Conservation (phyloP, 2,329 filamentous ascomycete species). For the Microdochium paspali region DNA sequence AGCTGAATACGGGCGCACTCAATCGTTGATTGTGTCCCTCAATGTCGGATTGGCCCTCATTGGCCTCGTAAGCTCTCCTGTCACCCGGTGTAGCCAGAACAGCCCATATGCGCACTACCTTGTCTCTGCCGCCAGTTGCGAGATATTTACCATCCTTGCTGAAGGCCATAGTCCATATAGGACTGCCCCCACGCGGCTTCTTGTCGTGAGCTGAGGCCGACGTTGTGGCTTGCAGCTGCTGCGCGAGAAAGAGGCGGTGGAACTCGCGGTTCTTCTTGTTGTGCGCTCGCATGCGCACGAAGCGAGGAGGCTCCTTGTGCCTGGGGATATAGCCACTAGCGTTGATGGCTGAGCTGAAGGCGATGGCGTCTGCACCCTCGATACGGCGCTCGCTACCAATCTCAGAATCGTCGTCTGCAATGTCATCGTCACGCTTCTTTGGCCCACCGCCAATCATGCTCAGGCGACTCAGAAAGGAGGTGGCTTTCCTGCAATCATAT, state of each 20-base stretch:
- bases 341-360: slow-evolving; percentile 69
- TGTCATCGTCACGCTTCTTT: slow-evolving; percentile 57
- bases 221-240: slow-evolving; percentile 68
- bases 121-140: slow-evolving; percentile 86
- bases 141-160: slow-evolving; percentile 86
- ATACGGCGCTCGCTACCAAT: slow-evolving; percentile 55
- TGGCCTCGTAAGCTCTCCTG: slow-evolving; percentile 58
- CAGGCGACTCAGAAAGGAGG: slow-evolving; percentile 67
- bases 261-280: slow-evolving; percentile 79
- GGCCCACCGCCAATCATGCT: slow-evolving; percentile 65
- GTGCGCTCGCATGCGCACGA: slow-evolving; percentile 75
- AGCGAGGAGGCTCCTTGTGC: slow-evolving; percentile 81
- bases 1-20: slow-evolving; percentile 83
- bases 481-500: slow-evolving; percentile 5
- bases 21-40: slow-evolving; percentile 42
- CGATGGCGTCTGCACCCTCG: slow-evolving; percentile 73
- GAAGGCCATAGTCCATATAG: slow-evolving; percentile 89
- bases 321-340: slow-evolving; percentile 71
- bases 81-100: slow-evolving; percentile 79
- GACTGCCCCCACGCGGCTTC: slow-evolving; percentile 34
- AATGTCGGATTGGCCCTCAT: slow-evolving; percentile 21
- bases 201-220: slow-evolving; percentile 20
- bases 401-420: slow-evolving; percentile 60
- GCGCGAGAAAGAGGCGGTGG: slow-evolving; percentile 80
- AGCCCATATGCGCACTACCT: slow-evolving; percentile 77